Conservation (phyloP, 495 filamentous ascomycete species). For the Cercophora scortea region DNA sequence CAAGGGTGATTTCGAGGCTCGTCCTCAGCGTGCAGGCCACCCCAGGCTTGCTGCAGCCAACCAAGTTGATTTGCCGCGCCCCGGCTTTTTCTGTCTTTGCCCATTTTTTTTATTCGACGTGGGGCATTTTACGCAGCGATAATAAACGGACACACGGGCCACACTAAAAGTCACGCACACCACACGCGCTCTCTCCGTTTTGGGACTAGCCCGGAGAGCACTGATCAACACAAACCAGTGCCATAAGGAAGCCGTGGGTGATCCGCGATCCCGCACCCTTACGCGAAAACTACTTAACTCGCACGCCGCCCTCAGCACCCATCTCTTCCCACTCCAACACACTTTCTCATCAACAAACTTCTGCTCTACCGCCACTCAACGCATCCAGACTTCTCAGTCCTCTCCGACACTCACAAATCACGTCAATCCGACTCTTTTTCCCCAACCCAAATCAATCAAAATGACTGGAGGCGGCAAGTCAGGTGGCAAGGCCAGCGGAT, state of each 20-base stretch:
- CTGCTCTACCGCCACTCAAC: constrained; percentile 14
- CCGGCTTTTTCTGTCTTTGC: constrained; percentile 2
- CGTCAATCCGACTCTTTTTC: constrained; percentile 6
- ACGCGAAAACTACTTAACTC: constrained; percentile 49
- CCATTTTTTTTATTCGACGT: constrained; percentile 10
- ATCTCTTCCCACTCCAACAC: constrained; percentile 27
- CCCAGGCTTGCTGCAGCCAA: not conserved
- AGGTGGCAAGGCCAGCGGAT: constrained; percentile 94
- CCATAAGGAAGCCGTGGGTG: constrained; percentile 16
- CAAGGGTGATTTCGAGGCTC: constrained; percentile 4
- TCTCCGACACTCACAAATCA: constrained; percentile 5
- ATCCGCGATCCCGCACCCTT: constrained; percentile 38
- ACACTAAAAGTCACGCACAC: not conserved
- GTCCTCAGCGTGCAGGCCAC: not conserved
- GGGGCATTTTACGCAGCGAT: too few relatives aligned
- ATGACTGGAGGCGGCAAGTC: constrained; percentile 98
- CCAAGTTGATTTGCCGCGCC: constrained; percentile 6
- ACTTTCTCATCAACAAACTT: constrained; percentile 28
- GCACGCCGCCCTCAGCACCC: constrained; percentile 34
- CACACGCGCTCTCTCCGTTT: constrained; percentile 16
- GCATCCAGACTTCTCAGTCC: constrained; percentile 1
- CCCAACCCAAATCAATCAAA: constrained; percentile 53
- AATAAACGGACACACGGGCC: too few relatives aligned
- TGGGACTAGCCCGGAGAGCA: constrained; percentile 33
- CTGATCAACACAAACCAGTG: constrained; percentile 19